Conservation (phyloP, 495 filamentous ascomycete species). For the Amniculicola lignicola region DNA sequence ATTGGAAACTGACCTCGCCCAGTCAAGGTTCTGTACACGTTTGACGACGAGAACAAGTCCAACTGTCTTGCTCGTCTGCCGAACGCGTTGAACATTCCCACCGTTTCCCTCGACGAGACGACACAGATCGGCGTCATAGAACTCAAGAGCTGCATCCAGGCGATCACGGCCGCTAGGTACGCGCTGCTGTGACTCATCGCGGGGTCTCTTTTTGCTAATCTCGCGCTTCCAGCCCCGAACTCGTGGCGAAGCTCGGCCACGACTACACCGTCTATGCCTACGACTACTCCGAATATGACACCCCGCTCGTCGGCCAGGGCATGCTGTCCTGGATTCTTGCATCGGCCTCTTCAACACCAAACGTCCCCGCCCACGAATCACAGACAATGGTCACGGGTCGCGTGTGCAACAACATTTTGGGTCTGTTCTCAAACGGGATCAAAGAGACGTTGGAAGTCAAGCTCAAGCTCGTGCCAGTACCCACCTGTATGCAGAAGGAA, state of each 20-base stretch:
- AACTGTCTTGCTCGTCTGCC: slow-evolving; percentile 91
- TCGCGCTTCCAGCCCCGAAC: slow-evolving; percentile 57
- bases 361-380: slow-evolving; percentile 55
- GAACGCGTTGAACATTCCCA: slow-evolving; percentile 73
- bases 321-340: slow-evolving; percentile 87
- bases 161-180: slow-evolving; percentile 70
- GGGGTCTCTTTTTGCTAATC: neutral
- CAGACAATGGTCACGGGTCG: slow-evolving; percentile 83
- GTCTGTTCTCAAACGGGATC: slow-evolving; percentile 75
- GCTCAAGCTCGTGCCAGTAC: slow-evolving; percentile 76
- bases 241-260: slow-evolving; percentile 75
- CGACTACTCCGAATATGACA: slow-evolving; percentile 93
- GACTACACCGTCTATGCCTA: slow-evolving; percentile 97
- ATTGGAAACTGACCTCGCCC: slow-evolving; percentile 1
- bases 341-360: slow-evolving; percentile 29
- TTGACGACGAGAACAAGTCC: slow-evolving; percentile 83
- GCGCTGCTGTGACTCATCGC: slow-evolving; percentile 14
- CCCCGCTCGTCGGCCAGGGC: slow-evolving; percentile 89
- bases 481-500: slow-evolving; percentile 68
- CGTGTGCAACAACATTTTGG: slow-evolving; percentile 78
- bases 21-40: slow-evolving; percentile 97
- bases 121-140: slow-evolving; percentile 84
- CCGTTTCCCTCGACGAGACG: slow-evolving; percentile 71
- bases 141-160: slow-evolving; percentile 83
- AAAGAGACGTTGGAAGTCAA: slow-evolving; percentile 94